Evolutionary conservation across 176 grass and related monocot genomes (phyloP), one percentile per base, ranked within the genome.

Genomic region (Saccharum officinarum): DNA sequence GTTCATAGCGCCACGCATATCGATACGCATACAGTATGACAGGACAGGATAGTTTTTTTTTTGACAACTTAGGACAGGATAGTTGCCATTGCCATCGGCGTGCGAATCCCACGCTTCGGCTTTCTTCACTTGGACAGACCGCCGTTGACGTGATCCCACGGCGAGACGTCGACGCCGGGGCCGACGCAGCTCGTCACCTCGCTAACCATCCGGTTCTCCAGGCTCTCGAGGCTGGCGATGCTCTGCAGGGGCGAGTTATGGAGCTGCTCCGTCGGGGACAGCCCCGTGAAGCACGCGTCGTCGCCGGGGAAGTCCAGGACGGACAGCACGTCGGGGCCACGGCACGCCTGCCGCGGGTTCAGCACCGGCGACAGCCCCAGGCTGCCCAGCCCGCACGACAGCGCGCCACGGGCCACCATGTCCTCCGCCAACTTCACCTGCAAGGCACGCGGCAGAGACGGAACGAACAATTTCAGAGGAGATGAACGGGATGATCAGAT

Each of bases 341-440:
- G 89, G 61, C 89, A 86, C 42, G 85, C 82, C 67, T 79, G 87
- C 31, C 86, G 83, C 16, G 90, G 84, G 78, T 92, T 92, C 79
- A 91, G 84, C 8, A 77, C 78, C 46, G 87, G 81, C 55, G 70
- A 87, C 25, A 81, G 70, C 3, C 70, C 85, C 11, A 77, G 63
- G 71, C 83, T 65, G 31, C 85, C 94, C 10, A 94, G 71, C 7
- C 92, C 91, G 52, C 90, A 97, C 40, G 91, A 92, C 85, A 94
- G 33, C 0, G 94, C 88, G 49, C 93, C 84, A 20, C 92, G 92
- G 1, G 97, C 63, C 13, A 96, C 93, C 90, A 92, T 87, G 49
- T 99, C 90, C 92, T 99, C 97, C 9, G 97, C 97, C 86, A 99
- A 49, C 82, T 94, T 96, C 82, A 99, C 95, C 93, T 98, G 91